Conservation (phyloP, 352 stramenopile genomes). For the Phytophthora melonis region DNA sequence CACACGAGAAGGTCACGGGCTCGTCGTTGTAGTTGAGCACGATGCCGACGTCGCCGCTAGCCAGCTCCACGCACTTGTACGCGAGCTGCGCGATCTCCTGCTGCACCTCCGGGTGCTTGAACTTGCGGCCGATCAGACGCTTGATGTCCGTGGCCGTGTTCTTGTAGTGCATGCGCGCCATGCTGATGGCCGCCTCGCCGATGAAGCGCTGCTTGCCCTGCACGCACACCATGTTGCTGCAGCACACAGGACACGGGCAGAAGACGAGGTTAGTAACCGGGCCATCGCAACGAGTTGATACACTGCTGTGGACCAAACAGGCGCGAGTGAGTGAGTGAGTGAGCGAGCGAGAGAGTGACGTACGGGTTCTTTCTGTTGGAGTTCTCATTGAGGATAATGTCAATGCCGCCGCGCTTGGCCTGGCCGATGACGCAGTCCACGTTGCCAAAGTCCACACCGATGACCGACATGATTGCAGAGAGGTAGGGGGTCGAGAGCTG, state of each 20-base stretch:
- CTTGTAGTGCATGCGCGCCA: slow-evolving; percentile 97
- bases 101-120: slow-evolving; percentile 96
- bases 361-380: slow-evolving; percentile 98
- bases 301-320: not conserved
- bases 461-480: slow-evolving; percentile 93
- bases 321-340: not conserved
- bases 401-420: slow-evolving; percentile 96
- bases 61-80: slow-evolving; percentile 92
- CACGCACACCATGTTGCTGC: slow-evolving; percentile 87
- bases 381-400: slow-evolving; percentile 99
- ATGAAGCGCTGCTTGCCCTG: slow-evolving; percentile 95
- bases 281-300: no score
- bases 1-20: slow-evolving; percentile 92
- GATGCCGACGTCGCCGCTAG: slow-evolving; percentile 90
- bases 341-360: slow-evolving; percentile 15
- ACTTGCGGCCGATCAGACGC: slow-evolving; percentile 97
- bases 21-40: slow-evolving; percentile 95
- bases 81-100: slow-evolving; percentile 94
- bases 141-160: slow-evolving; percentile 98
- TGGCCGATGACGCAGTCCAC: slow-evolving; percentile 96
- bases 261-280: no score
- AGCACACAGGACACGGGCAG: no score
- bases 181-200: slow-evolving; percentile 91
- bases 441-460: slow-evolving; percentile 98
- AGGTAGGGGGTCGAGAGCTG: not conserved